Evolutionary conservation across 2,329 filamentous ascomycete genomes (phyloP), one percentile per base, ranked within the genome.

Genomic region (Fusarium tuaranense): DNA sequence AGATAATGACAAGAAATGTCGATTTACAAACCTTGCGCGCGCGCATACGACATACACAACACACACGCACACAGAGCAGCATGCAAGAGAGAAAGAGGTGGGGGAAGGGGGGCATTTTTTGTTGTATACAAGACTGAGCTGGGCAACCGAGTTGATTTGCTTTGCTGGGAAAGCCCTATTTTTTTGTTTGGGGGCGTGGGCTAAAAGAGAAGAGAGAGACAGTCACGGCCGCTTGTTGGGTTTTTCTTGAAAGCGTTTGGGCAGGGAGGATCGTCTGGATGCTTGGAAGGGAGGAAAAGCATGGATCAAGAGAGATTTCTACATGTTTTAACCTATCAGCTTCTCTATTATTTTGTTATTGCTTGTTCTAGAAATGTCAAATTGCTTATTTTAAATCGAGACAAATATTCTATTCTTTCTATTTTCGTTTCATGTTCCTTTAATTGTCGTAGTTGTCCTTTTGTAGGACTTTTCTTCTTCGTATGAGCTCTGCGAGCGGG

Each of bases 401-500:
- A 70, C 65, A 61, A 53, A 20, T 18, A 53, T 32, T 53, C 48
- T 53, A 53, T 53, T 53, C 48, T 18, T 48, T 76, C 65, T 71
- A 73, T 78, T 72, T 76, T 69, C 32, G 7, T 59, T 68, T 69
- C 73, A 66, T 38, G 57, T 76, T 69, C 41, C 70, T 67, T 68
- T 77, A 72, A 74, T 80, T 83, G 14, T 82, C 80, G 58, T 79
- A 77, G 5, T 65, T 76, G 27, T 83, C 82, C 27, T 76, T 81
- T 25, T 74, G 78, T 4, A 79, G 65, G 2, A 84, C 80, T 70
- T 85, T 89, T 71, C 91, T 84, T 72, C 91, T 85, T 58, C 89
- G 84, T 53, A 95, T 82, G 16, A 96, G 77, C 79, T 94, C 91
- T 5, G 89, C 91, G 46, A 96, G 83, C 0, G 93, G 94, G 16